These are phyloP conservation scores for Neophaeococcomyces aloes DNA, from an alignment of 2,329 filamentous ascomycete species.

Conservation along the genomic window DNA sequence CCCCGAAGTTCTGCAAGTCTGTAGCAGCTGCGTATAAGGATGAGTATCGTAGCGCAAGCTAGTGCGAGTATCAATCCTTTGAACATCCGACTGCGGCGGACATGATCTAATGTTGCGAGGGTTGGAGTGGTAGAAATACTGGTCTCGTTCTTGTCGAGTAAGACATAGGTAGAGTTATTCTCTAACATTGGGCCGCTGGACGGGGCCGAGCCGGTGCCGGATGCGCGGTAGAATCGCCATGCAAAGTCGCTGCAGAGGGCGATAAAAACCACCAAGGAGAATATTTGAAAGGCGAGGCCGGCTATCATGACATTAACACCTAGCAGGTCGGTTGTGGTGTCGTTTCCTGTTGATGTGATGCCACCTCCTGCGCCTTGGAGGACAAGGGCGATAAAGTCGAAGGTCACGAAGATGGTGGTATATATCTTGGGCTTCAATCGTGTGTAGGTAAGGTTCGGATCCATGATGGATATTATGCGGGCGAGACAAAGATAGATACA, in stretches of 20 bases:
- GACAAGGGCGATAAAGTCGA: conserved; percentile 50
- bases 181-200: too few relatives aligned
- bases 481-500: conserved; percentile 53
- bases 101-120: background rate
- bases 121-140: background rate
- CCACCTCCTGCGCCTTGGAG: conserved; percentile 53
- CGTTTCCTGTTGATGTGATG: conserved; percentile 37
- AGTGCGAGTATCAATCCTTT: conserved; percentile 1
- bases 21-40: conserved; percentile 38
- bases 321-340: conserved; percentile 26
- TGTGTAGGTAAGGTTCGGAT: conserved; percentile 22
- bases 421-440: conserved; percentile 27
- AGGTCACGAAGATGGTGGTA: conserved; percentile 46
- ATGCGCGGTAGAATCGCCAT: conserved; percentile 25
- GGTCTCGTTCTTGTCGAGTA: background rate
- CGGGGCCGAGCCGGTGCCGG: background rate
- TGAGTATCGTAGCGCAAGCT: conserved; percentile 29
- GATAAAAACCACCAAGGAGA: conserved; percentile 43
- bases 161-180: too few relatives aligned
- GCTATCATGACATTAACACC: conserved; percentile 58
- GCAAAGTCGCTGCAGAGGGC: conserved; percentile 41
- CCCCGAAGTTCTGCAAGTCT: conserved; percentile 39
- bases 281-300: conserved; percentile 28
- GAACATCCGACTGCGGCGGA: conserved; percentile 33
- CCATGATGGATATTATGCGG: conserved; percentile 30